phyloP scores from a whole-genome alignment of 768 basidiomycete genomes.

The Lactarius psammicola region DNA sequence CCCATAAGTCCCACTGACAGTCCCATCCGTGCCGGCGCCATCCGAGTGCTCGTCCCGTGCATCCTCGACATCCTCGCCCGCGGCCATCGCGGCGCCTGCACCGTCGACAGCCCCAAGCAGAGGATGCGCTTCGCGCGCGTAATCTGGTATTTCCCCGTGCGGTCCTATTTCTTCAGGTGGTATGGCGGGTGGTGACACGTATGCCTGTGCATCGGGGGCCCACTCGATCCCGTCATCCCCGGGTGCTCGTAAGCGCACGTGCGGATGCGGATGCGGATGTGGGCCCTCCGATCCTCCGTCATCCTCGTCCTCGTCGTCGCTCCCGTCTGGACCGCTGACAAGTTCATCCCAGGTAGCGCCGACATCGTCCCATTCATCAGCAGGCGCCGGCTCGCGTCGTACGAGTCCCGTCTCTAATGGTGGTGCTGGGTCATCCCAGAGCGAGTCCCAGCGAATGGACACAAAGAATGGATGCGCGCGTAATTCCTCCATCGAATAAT shows the following conservation, averaged over 20 bases:
- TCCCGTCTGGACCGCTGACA: constrained; percentile 29
- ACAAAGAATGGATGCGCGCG: constrained; percentile 63
- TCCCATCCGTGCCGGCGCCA: neutral
- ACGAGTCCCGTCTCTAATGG: constrained; percentile 56
- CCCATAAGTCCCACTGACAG: constrained; percentile 10
- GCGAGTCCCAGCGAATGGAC: constrained; percentile 54
- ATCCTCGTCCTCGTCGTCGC: constrained; percentile 26
- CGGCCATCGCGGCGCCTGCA: constrained; percentile 18
- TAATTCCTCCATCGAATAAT: constrained; percentile 46
- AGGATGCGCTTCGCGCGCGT: constrained; percentile 30
- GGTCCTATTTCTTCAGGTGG: constrained; percentile 44
- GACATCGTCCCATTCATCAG: constrained; percentile 49
- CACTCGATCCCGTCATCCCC: constrained; percentile 50
- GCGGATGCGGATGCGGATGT: neutral
- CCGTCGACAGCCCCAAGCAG: constrained; percentile 9
- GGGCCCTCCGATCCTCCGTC: constrained; percentile 17
- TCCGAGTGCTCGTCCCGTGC: constrained; percentile 3
- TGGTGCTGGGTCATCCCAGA: constrained; percentile 67
- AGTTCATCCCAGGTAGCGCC: constrained; percentile 52
- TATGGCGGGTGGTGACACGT: constrained; percentile 21
- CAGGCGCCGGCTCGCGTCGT: constrained; percentile 42
- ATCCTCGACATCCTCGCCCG: constrained; percentile 26
- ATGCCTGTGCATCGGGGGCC: constrained; percentile 47
- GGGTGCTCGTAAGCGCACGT: constrained; percentile 8
- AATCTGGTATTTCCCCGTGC: constrained; percentile 42